Evolutionary conservation across 495 filamentous ascomycete species (phyloP), one percentile per base, ranked within the genome.

Genomic region (Hamigera avellanea): DNA sequence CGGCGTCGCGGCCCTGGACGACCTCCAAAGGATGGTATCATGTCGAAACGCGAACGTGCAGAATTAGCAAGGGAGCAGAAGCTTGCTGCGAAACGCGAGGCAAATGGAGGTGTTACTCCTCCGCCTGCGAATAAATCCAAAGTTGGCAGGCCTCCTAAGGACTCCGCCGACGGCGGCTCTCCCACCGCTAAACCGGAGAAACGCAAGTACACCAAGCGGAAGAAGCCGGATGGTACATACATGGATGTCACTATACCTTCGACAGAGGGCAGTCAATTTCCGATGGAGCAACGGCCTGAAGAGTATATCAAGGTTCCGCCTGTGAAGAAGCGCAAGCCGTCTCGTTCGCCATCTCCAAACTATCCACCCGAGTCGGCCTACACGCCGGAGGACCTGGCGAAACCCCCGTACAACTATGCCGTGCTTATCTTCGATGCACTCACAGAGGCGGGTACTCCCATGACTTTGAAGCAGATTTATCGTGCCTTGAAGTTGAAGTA

Each of bases 391-490:
- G 78, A 93, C 54, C 69, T 96, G 33, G 69, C 79, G 32, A 91
- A 93, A 48, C 91, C 91, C 6, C 72, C 70, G 16, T 75, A 78
- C 43, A 93, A 89, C 46, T 98, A 96, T 54, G 84, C 89, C 18
- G 71, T 83, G 32, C 74, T 96, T 28, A 93, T 95, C 39, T 81
- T 94, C 56, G 87, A 95, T 54, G 83, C 86, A 16, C 69, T 96
- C 26, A 75, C 74, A 0, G 81, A 81, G 32, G 83, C 82, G 13
- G 61, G 62, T 3, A 76, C 67, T 2, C 73, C 76, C 8, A 75
- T 95, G 60, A 85, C 86, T 19, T 65, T 98, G 21, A 89, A 93
- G 47, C 82, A 95, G 54, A 96, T 98, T 27, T 98, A 98, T 56
- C 80, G 83, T 44, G 75, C 81, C 17, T 83, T 98, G 41, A 80